A percentile compares a stretch with the other conserved stretches of the same genome.
Evolutionary conservation across 1,284 basidiomycete genomes (phyloP).

Genomic region (Trametes versicolor): DNA sequence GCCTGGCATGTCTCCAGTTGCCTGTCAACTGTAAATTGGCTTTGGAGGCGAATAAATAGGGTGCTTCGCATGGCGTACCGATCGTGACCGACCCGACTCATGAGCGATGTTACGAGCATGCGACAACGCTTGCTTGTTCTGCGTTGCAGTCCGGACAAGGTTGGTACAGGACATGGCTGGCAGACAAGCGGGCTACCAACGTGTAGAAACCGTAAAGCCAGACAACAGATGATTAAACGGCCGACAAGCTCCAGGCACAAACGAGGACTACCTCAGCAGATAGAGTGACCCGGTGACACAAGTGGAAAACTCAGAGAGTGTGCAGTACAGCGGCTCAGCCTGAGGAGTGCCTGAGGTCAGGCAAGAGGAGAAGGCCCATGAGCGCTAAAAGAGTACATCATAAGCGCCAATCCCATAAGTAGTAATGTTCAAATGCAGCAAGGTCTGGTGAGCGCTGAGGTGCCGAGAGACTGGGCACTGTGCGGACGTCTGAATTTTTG

Average conservation of each 20-base stretch:
- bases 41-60: not conserved
- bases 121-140: not conserved
- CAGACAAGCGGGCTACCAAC: not conserved
- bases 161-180: not conserved
- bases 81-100: not conserved
- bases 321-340: too few relatives aligned
- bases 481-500: conserved; percentile 16
- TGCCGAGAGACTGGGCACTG: conserved; percentile 2
- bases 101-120: not conserved
- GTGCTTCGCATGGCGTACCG: not conserved
- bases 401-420: not conserved
- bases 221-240: too few relatives aligned
- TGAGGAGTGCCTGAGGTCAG: too few relatives aligned
- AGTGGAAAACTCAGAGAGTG: too few relatives aligned
- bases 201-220: too few relatives aligned
- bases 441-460: not conserved
- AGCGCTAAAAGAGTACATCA: too few relatives aligned
- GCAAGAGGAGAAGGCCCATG: too few relatives aligned
- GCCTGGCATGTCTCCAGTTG: not conserved
- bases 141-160: not conserved
- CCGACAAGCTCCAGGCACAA: too few relatives aligned
- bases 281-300: too few relatives aligned
- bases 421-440: conserved; percentile 1
- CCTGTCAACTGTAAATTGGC: not conserved
- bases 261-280: too few relatives aligned